A percentile compares a stretch with the other conserved stretches of the same genome.
phyloP scores from a whole-genome alignment of 805 yeast species.

The Komagataella pseudopastoris region DNA sequence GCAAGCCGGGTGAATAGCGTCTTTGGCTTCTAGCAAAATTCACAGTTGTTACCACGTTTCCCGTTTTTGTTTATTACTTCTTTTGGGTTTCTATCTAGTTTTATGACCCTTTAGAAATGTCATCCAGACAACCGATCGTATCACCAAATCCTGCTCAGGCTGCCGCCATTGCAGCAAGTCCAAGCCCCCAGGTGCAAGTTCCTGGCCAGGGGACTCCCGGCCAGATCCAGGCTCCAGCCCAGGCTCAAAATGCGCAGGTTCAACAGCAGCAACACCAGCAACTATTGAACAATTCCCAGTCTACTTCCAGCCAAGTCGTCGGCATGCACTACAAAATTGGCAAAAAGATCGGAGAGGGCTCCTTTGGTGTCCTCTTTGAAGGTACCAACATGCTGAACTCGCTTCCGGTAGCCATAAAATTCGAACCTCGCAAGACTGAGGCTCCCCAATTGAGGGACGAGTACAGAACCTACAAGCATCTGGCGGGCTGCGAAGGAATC shows the following conservation, averaged over 20 bases:
- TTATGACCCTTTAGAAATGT: neutral
- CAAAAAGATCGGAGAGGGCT: slow-evolving; percentile 96
- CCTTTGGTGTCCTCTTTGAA: slow-evolving; percentile 95
- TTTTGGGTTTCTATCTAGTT: neutral
- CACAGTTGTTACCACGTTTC: neutral
- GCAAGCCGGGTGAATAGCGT: neutral
- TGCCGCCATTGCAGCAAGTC: neutral
- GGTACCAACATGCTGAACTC: slow-evolving; percentile 88
- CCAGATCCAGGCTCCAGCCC: neutral
- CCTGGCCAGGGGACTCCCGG: neutral
- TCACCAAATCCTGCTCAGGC: neutral
- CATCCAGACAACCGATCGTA: neutral
- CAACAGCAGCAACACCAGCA: slow-evolving; percentile 21
- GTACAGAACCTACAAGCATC: slow-evolving; percentile 84
- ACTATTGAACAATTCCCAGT: slow-evolving; percentile 5
- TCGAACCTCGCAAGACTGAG: slow-evolving; percentile 92
- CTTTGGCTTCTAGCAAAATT: neutral
- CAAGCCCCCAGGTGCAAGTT: neutral
- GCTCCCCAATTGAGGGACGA: slow-evolving; percentile 97
- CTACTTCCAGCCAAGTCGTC: slow-evolving; percentile 48
- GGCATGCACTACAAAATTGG: slow-evolving; percentile 96
- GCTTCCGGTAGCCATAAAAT: slow-evolving; percentile 90
- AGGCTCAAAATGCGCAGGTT: slow-evolving; percentile 7
- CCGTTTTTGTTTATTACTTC: neutral
- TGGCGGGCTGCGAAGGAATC: slow-evolving; percentile 72